A percentile compares a stretch with the other conserved stretches of the same genome.
Evolutionary conservation across 2,329 filamentous ascomycete species (phyloP).

Genomic region (Penicillium rolfsii): DNA sequence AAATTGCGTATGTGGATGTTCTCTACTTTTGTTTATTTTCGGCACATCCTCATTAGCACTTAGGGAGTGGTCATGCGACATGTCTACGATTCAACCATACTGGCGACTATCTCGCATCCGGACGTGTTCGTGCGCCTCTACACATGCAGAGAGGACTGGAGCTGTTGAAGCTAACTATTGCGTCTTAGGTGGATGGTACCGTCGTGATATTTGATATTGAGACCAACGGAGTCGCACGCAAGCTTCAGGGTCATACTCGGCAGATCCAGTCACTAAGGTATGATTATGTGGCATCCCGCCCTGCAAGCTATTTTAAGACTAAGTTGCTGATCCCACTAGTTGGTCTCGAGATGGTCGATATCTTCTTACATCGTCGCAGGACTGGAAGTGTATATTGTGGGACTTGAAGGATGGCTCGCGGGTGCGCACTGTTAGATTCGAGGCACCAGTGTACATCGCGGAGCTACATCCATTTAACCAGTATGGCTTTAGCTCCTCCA

Average conservation of each 20-base stretch:
- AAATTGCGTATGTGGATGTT: conserved; percentile 67
- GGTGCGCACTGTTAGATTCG: conserved; percentile 83
- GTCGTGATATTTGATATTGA: conserved; percentile 97
- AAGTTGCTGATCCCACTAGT: conserved; percentile 45
- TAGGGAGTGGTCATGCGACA: conserved; percentile 65
- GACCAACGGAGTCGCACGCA: conserved; percentile 93
- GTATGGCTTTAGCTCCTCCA: conserved; percentile 54
- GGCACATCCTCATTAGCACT: conserved; percentile 20
- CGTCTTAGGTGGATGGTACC: conserved; percentile 73
- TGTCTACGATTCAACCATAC: conserved; percentile 86
- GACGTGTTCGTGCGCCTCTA: conserved; percentile 62
- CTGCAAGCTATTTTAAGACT: not conserved
- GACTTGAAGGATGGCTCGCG: conserved; percentile 75
- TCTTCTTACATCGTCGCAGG: conserved; percentile 87
- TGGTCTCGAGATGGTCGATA: conserved; percentile 94
- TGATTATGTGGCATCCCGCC: not conserved
- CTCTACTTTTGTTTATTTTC: not conserved
- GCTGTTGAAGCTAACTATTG: conserved; percentile 16
- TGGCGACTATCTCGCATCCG: conserved; percentile 92
- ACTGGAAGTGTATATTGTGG: conserved; percentile 97
- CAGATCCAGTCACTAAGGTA: conserved; percentile 86
- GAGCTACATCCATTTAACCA: conserved; percentile 91
- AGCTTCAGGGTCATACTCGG: conserved; percentile 87
- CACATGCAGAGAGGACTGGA: not conserved
- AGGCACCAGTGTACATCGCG: conserved; percentile 91